Evolutionary conservation across 2,329 filamentous ascomycete genomes (phyloP), one percentile per base, ranked within the genome.

Genomic region (Penicillium psychrosexuale): DNA sequence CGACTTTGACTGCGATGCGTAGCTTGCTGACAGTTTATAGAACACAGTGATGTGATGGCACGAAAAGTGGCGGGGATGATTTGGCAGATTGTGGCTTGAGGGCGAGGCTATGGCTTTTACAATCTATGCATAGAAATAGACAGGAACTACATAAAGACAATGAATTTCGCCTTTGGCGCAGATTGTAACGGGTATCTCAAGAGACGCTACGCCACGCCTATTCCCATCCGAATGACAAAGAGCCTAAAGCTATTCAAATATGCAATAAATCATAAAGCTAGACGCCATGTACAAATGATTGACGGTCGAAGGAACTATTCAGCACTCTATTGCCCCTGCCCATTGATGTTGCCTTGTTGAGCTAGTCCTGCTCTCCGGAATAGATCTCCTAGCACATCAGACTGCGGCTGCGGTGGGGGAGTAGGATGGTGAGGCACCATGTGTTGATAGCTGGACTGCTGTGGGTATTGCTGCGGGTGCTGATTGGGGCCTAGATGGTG

Each of bases 51-150:
- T 47, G 71, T 77, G 24, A 80, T 84, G 66, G 81, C 82, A 3
- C 72, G 75, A 56, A 81, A 78, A 62, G 79, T 81, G 17, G 73
- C 72, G 19, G 69, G 61, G 24, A 84, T 81, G 69, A 69, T 83
- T 38, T 64, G 65, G 52, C 74, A 76, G 51, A 77, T 81, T 43
- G 58, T 68, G 19, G 49, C n/a, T 12, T 34, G 12, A 38, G 31
- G 40, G 28, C 36, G 30, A 37, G 33, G 28, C 15, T 12, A 34
- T 33, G 2, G 11, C 3, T 15, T 27, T n/a, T 19, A 30, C 19
- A 40, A 42, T 24, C 22, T 24, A 24, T 46, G 27, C 5, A 47
- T 44, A 24, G 36, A 17, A 17, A 40, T 30, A 34, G 46, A 37
- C 15, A 42, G 22, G 24, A 47, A 43, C 37, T 40, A 24, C 28